Evolutionary conservation across 768 basidiomycete genomes (phyloP).

Genomic region (Gymnopilus dilepis): DNA sequence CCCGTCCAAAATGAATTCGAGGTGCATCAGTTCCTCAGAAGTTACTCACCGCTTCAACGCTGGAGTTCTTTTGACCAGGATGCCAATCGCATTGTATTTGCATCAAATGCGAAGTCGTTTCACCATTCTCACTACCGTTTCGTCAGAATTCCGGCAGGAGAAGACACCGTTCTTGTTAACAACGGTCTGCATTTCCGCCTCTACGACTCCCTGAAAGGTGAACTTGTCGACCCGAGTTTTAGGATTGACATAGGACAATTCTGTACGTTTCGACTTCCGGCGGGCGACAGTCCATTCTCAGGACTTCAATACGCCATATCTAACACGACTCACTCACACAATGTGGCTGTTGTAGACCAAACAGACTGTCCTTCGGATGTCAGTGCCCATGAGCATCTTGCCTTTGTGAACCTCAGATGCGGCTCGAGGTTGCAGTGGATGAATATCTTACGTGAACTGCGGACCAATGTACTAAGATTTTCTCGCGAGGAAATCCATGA

Average conservation of each 20-base stretch:
- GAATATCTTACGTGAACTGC: conserved; percentile 55
- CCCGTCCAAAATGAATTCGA: not conserved
- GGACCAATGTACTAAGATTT: conserved; percentile 43
- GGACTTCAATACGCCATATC: conserved; percentile 41
- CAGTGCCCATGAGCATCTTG: conserved; percentile 48
- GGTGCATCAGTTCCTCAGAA: conserved; percentile 1
- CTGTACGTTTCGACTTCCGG: conserved; percentile 38
- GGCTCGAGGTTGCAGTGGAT: conserved; percentile 53
- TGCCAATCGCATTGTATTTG: conserved; percentile 38
- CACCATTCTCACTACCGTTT: conserved; percentile 35
- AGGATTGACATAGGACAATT: conserved; percentile 17
- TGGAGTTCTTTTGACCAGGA: conserved; percentile 8
- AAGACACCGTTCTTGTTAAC: conserved; percentile 27
- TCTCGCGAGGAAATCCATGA: conserved; percentile 43
- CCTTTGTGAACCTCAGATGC: conserved; percentile 51
- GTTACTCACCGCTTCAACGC: conserved; percentile 10
- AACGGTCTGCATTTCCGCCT: conserved; percentile 35
- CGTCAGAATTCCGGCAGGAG: conserved; percentile 19
- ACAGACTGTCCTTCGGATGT: conserved; percentile 43
- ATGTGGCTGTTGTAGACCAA: conserved; percentile 50
- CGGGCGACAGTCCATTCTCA: conserved; percentile 27
- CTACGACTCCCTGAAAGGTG: conserved; percentile 29
- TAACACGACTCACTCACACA: conserved; percentile 44
- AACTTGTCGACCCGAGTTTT: conserved; percentile 24
- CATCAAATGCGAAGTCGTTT: conserved; percentile 40